A percentile compares a stretch with the other conserved stretches of the same genome.
These are phyloP conservation scores for Yamadazyma pseudoaaseri DNA, from an alignment of 1,139 yeast species.

Conservation along the genomic window DNA sequence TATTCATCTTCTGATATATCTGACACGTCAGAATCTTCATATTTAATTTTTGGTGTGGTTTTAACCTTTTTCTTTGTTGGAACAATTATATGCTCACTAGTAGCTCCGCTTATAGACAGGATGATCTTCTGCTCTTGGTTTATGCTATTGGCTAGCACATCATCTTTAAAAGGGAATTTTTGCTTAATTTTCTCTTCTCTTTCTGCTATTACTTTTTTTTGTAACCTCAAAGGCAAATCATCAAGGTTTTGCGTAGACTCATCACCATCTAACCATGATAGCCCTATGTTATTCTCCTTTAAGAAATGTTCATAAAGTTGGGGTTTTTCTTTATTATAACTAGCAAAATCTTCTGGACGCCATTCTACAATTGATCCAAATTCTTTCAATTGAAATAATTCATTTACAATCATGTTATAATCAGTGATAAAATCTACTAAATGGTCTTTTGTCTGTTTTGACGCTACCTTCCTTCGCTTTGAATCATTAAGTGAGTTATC, in stretches of 20 bases:
- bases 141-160: constrained; percentile 25
- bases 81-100: not conserved
- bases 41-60: too few species aligned
- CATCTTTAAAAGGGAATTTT: constrained; percentile 37
- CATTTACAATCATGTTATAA: constrained; percentile 47
- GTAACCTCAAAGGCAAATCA: constrained; percentile 40
- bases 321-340: constrained; percentile 26
- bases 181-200: constrained; percentile 31
- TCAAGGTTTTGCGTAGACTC: constrained; percentile 27
- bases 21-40: not conserved
- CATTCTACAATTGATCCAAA: constrained; percentile 59
- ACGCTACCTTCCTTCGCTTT: constrained; percentile 11
- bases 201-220: constrained; percentile 45
- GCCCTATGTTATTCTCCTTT: constrained; percentile 24
- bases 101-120: not conserved
- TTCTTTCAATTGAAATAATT: constrained; percentile 58
- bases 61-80: not conserved
- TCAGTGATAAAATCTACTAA: constrained; percentile 38
- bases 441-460: constrained; percentile 16
- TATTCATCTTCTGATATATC: not conserved
- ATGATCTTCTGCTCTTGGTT: constrained; percentile 19
- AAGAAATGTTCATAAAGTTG: constrained; percentile 35
- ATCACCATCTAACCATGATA: constrained; percentile 34
- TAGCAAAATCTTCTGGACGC: constrained; percentile 51
- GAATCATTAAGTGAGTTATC: not conserved